A percentile compares a stretch with the other conserved stretches of the same genome.
These are phyloP conservation scores for Metschnikowia gelsemii DNA, from an alignment of 805 yeast species.

Conservation along the genomic window DNA sequence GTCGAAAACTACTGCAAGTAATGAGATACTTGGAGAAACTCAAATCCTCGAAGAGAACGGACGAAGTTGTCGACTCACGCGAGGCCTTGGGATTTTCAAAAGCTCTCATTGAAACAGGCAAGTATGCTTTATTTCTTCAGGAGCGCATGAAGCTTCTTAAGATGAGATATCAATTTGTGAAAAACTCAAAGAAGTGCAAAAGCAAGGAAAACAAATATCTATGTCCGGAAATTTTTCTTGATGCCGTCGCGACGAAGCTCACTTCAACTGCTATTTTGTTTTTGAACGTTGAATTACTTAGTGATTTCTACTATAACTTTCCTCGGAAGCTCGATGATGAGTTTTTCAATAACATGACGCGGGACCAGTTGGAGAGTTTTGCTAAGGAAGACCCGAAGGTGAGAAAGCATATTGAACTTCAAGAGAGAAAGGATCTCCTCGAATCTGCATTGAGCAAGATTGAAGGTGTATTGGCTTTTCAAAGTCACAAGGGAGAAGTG, in stretches of 20 bases:
- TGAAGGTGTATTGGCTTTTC: constrained; percentile 76
- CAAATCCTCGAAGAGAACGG: constrained; percentile 33
- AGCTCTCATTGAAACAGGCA: constrained; percentile 71
- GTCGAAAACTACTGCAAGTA: constrained; percentile 79
- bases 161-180: constrained; percentile 67
- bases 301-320: constrained; percentile 94
- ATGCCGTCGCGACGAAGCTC: constrained; percentile 86
- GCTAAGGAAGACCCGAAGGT: constrained; percentile 95
- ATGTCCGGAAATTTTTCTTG: constrained; percentile 93
- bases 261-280: constrained; percentile 92
- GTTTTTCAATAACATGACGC: constrained; percentile 59
- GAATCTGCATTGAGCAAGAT: constrained; percentile 83
- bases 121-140: constrained; percentile 75
- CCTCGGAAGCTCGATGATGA: constrained; percentile 88
- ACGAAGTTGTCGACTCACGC: constrained; percentile 44
- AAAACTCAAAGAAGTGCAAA: constrained; percentile 74
- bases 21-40: constrained; percentile 65
- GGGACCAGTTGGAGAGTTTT: constrained; percentile 79
- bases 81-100: constrained; percentile 86
- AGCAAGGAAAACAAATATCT: constrained; percentile 77
- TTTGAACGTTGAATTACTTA: constrained; percentile 86
- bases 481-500: constrained; percentile 29
- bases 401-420: constrained; percentile 86
- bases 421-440: constrained; percentile 84
- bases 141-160: constrained; percentile 69